Conservation (phyloP, 257 asterid species). For the Solanum dulcamara region DNA sequence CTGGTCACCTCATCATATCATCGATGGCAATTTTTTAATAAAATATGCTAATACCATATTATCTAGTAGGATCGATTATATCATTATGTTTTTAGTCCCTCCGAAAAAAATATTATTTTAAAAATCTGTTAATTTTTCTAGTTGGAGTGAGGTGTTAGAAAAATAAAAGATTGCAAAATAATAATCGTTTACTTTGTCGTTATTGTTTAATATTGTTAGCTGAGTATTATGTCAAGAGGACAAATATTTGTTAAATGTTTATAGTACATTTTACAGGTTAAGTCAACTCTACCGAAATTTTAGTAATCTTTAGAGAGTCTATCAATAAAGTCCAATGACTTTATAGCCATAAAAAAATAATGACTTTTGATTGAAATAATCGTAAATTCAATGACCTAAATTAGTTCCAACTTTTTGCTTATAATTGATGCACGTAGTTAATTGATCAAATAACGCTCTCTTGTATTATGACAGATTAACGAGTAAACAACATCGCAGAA, state of each 20-base stretch:
- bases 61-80: not conserved
- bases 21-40: too few species aligned
- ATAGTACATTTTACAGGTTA: not conserved
- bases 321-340: not conserved
- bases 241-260: not conserved
- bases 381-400: not conserved
- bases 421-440: not conserved
- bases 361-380: not conserved
- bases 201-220: not conserved
- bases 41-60: not conserved
- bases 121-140: too few species aligned
- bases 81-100: too few species aligned
- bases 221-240: not conserved
- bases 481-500: not conserved
- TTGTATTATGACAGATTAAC: not conserved
- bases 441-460: not conserved
- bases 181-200: not conserved
- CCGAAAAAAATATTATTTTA: too few species aligned
- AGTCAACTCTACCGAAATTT: not conserved
- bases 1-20: not conserved
- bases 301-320: not conserved
- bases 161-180: not conserved
- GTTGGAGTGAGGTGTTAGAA: not conserved
- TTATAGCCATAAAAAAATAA: not conserved
- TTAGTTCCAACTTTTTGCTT: not conserved